These are phyloP conservation scores for Skeletonema menzelii DNA, from an alignment of 108 stramenopile genomes.

Conservation along the genomic window DNA sequence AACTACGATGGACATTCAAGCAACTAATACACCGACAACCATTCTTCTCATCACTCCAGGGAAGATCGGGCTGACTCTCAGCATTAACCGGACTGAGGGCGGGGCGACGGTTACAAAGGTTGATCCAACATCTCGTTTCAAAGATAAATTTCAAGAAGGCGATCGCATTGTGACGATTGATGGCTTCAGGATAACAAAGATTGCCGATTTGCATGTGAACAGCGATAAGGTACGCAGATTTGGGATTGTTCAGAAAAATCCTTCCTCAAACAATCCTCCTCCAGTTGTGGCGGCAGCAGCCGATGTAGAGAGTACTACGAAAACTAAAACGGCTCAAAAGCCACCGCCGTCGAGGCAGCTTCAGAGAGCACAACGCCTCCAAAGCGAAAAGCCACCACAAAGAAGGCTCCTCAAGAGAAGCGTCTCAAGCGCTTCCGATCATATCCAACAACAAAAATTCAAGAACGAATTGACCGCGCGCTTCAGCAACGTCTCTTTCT, in stretches of 20 bases:
- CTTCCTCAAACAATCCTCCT: neutral
- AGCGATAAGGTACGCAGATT: conserved; percentile 6
- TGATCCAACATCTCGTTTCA: conserved; percentile 6
- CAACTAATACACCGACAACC: neutral
- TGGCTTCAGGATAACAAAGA: neutral
- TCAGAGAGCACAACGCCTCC: neutral
- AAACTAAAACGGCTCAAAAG: neutral
- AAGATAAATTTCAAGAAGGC: neutral
- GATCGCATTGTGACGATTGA: conserved; percentile 14
- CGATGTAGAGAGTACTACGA: neutral
- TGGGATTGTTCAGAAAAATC: neutral
- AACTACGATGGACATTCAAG: neutral
- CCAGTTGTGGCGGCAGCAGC: neutral
- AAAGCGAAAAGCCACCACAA: neutral
- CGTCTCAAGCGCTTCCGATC: conserved; percentile 35
- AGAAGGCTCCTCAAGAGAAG: conserved; percentile 22
- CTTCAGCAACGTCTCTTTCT: conserved; percentile 36
- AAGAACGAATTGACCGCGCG: conserved; percentile 43
- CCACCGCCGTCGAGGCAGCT: too few species aligned
- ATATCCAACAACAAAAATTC: conserved; percentile 8
- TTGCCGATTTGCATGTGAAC: neutral
- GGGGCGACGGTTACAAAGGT: neutral
- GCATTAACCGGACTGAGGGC: neutral
- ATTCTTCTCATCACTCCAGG: conserved; percentile 5
- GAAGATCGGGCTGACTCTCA: conserved; percentile 6